Percentiles rank a stretch among this genome's conserved stretches.
Evolutionary conservation across 352 stramenopile species (phyloP).

Genomic region (Globisporangium okanoganense): DNA sequence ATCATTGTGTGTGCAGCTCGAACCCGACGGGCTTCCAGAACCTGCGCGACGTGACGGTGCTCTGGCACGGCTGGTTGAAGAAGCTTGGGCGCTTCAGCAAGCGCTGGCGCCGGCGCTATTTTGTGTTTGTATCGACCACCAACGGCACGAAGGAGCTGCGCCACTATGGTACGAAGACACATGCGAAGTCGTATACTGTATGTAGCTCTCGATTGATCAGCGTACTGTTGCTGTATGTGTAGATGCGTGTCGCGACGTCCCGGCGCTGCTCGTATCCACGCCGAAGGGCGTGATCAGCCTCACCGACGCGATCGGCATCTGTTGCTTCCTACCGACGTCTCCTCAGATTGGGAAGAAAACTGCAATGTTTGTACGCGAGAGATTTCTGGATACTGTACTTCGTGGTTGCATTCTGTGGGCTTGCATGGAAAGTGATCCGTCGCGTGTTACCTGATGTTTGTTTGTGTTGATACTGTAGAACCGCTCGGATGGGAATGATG

Average conservation of each 20-base stretch:
- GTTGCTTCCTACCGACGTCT: constrained; percentile 55
- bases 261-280: constrained; percentile 51
- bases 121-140: constrained; percentile 64
- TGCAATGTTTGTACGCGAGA: constrained; percentile 50
- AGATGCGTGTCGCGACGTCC: constrained; percentile 62
- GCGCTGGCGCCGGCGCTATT: constrained; percentile 74
- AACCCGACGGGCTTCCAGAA: constrained; percentile 46
- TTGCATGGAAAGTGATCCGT: background rate
- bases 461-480: constrained; percentile 32
- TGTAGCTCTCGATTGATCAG: background rate
- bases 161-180: constrained; percentile 45
- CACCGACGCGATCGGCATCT: constrained; percentile 70
- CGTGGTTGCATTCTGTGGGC: background rate
- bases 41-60: constrained; percentile 54
- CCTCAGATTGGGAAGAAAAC: constrained; percentile 39
- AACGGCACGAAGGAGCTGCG: constrained; percentile 74
- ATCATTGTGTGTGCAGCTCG: constrained; percentile 23
- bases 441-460: no score
- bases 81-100: constrained; percentile 83
- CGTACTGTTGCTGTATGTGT: background rate
- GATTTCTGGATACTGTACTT: constrained; percentile 2
- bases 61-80: constrained; percentile 85
- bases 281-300: constrained; percentile 73
- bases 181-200: background rate
- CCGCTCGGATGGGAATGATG: constrained; percentile 51